phyloP scores from a whole-genome alignment of 23 red algal species.

The Agarophyton chilense region DNA sequence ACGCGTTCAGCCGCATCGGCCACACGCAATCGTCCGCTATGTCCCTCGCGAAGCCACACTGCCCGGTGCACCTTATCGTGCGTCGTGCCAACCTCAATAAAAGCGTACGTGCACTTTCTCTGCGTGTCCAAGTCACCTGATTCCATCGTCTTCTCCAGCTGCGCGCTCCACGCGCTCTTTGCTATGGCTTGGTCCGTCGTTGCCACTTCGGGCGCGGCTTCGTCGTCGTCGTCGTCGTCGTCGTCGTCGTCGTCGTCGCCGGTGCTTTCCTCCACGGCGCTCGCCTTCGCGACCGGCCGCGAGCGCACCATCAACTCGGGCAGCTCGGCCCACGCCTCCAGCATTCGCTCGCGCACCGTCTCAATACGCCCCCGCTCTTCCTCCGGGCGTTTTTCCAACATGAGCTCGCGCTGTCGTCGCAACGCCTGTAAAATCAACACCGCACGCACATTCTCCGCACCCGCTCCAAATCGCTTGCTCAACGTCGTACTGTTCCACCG shows the following conservation, averaged over 20 bases:
- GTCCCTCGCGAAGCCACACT: constrained; percentile 44
- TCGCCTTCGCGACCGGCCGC: constrained; percentile 2
- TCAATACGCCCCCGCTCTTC: not conserved
- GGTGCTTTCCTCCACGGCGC: not conserved
- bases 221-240: not conserved
- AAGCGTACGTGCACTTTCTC: constrained; percentile 24
- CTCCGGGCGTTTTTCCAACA: not conserved
- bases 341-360: not conserved
- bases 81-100: constrained; percentile 40
- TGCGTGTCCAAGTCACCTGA: not conserved
- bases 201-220: too few species aligned
- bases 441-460: not conserved
- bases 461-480: not conserved
- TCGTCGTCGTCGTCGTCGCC: not conserved
- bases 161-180: constrained; percentile 19
- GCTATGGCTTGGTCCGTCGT: too few species aligned
- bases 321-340: constrained; percentile 12
- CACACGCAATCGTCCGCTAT: constrained; percentile 27
- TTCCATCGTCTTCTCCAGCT: constrained; percentile 7
- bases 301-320: not conserved
- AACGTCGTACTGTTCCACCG: constrained; percentile 43
- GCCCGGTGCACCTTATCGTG: not conserved
- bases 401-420: not conserved
- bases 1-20: constrained; percentile 16
- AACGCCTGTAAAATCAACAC: not conserved